Evolutionary conservation across 257 asterid species (phyloP).

Genomic region (Misopates orontium): DNA sequence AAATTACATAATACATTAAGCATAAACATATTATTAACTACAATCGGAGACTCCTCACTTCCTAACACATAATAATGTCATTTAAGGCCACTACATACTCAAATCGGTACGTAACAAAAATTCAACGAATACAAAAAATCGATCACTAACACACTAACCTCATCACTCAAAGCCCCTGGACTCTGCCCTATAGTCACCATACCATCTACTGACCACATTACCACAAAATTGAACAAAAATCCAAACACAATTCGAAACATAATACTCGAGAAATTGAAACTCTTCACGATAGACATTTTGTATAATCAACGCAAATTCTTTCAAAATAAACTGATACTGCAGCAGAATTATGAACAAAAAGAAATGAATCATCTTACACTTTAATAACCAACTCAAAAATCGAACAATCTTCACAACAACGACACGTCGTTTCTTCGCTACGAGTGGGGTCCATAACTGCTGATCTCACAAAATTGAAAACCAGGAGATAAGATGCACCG

Average conservation of each 20-base stretch:
- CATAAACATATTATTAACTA: constrained; percentile 11
- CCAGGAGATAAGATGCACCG: constrained; percentile 48
- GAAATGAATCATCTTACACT: constrained; percentile 36
- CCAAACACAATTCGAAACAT: constrained; percentile 46
- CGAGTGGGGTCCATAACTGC: constrained; percentile 42
- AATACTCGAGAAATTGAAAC: constrained; percentile 35
- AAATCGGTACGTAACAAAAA: constrained; percentile 15
- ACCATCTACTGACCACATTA: constrained; percentile 52
- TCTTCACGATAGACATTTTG: constrained; percentile 50
- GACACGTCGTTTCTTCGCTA: constrained; percentile 53
- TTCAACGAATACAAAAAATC: not conserved
- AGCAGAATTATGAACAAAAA: constrained; percentile 33
- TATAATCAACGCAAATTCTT: constrained; percentile 49
- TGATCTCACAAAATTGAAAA: constrained; percentile 43
- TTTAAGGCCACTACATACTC: not conserved
- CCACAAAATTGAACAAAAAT: constrained; percentile 46
- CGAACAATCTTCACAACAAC: constrained; percentile 21
- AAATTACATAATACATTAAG: constrained; percentile 4
- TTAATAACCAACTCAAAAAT: constrained; percentile 8
- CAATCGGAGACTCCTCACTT: constrained; percentile 12
- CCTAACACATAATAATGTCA: not conserved
- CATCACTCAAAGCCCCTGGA: constrained; percentile 86
- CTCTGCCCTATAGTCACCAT: constrained; percentile 83
- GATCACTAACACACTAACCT: constrained; percentile 51
- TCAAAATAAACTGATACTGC: constrained; percentile 35